Percentiles rank a stretch among this genome's conserved stretches.
phyloP scores from a whole-genome alignment of 1,139 yeast species.

The Scheffersomyces parashehatae region DNA sequence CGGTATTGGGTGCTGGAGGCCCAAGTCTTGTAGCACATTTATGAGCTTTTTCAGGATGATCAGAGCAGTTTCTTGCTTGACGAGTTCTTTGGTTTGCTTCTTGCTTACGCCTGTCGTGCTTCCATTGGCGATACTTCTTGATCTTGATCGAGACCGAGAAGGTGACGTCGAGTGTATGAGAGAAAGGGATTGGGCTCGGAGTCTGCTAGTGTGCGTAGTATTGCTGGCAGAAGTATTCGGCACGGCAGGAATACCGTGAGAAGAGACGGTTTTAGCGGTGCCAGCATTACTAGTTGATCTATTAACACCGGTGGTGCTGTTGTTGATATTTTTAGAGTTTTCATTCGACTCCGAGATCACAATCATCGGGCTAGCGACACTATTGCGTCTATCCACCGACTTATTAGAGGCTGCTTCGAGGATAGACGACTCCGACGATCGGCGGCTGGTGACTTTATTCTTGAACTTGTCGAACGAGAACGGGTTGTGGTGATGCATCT shows the following conservation, averaged over 20 bases:
- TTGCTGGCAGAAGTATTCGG: no score
- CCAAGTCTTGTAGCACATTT: constrained; percentile 36
- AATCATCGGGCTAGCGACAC: constrained; percentile 23
- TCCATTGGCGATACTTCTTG: constrained; percentile 11
- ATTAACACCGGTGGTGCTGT: neutral
- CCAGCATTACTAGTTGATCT: no score
- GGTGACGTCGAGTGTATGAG: constrained; percentile 8
- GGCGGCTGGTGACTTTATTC: constrained; percentile 12
- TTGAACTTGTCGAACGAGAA: constrained; percentile 15
- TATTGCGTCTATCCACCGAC: constrained; percentile 15
- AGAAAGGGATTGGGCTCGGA: constrained; percentile 22
- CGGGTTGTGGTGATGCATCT: constrained; percentile 2
- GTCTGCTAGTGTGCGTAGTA: constrained; percentile 6
- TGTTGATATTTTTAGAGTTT: neutral
- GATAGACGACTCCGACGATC: constrained; percentile 14
- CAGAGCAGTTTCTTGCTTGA: constrained; percentile 40
- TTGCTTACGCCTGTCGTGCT: constrained; percentile 12
- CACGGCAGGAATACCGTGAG: no score
- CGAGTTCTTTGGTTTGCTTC: constrained; percentile 39
- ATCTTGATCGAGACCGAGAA: constrained; percentile 11
- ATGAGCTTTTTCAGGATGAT: constrained; percentile 39
- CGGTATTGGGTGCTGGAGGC: constrained; percentile 43
- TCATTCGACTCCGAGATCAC: constrained; percentile 16
- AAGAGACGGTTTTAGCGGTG: no score
- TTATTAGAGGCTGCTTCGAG: constrained; percentile 7